Conservation (phyloP, 371 early-diverging fungal genomes). For the Homolaphlyctis polyrhiza region DNA sequence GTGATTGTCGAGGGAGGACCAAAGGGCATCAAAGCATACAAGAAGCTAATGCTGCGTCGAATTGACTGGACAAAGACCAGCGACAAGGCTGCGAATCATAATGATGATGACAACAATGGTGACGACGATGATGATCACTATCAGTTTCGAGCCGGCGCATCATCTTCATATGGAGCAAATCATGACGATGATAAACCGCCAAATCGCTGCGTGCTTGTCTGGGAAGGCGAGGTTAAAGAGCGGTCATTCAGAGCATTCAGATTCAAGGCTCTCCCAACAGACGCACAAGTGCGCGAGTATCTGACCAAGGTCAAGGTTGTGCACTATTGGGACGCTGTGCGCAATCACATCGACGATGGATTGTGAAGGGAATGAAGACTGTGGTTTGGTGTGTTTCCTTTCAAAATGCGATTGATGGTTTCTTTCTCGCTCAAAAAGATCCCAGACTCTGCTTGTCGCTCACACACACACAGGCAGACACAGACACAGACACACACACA, state of each 20-base stretch:
- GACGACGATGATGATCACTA: slow-evolving; percentile 39
- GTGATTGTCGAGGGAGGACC: slow-evolving; percentile 94
- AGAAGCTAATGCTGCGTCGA: slow-evolving; percentile 90
- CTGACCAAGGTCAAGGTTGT: slow-evolving; percentile 63
- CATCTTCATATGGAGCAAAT: slow-evolving; percentile 11
- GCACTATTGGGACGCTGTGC: slow-evolving; percentile 83
- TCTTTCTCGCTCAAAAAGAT: background rate
- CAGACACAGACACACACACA: too few relatives aligned
- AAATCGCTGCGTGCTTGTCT: slow-evolving; percentile 82
- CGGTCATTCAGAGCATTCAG: slow-evolving; percentile 74
- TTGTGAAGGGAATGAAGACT: background rate
- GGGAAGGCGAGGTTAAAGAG: slow-evolving; percentile 84
- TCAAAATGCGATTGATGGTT: background rate
- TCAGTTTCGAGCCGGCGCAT: slow-evolving; percentile 36
- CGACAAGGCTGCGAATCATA: too few relatives aligned
- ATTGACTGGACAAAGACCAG: slow-evolving; percentile 82
- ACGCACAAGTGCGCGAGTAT: slow-evolving; percentile 64
- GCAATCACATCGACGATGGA: slow-evolving; percentile 15
- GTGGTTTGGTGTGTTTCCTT: background rate
- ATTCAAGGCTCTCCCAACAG: slow-evolving; percentile 69
- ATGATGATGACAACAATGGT: slow-evolving; percentile 21
- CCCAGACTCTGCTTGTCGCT: background rate
- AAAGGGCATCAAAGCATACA: slow-evolving; percentile 83
- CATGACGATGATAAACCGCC: slow-evolving; percentile 31
- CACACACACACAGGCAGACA: too few relatives aligned